Conservation (phyloP, 352 stramenopile species). For the Thalassiosira ordinaria region DNA sequence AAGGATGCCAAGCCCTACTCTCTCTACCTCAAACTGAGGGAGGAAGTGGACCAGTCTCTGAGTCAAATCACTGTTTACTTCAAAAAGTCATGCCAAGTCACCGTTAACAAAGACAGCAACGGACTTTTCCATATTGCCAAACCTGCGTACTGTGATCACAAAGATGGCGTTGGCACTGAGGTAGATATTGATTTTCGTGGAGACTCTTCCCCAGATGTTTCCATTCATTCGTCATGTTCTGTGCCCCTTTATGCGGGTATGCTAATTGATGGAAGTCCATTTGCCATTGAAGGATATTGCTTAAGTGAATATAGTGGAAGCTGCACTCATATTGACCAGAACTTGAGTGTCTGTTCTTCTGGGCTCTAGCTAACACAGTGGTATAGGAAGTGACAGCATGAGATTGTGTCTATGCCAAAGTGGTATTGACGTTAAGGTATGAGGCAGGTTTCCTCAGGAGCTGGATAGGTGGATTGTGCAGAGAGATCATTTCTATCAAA, state of each 20-base stretch:
- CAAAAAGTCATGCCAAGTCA: neutral
- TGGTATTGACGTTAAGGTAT: too few relatives aligned
- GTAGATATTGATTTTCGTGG: slow-evolving; percentile 27
- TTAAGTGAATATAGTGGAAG: slow-evolving; percentile 6
- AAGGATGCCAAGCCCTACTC: slow-evolving; percentile 5
- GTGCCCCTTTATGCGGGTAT: slow-evolving; percentile 11
- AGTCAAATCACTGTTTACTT: slow-evolving; percentile 14
- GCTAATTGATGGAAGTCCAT: slow-evolving; percentile 17
- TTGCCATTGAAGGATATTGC: slow-evolving; percentile 35
- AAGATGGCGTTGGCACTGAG: slow-evolving; percentile 3
- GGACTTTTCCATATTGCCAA: slow-evolving; percentile 17
- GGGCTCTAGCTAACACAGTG: too few relatives aligned
- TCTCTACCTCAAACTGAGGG: slow-evolving; percentile 14
- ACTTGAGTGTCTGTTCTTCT: neutral
- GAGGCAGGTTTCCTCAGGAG: too few relatives aligned
- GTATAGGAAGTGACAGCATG: too few relatives aligned
- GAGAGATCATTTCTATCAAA: too few relatives aligned
- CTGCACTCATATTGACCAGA: slow-evolving; percentile 15
- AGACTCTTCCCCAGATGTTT: slow-evolving; percentile 6
- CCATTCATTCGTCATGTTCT: slow-evolving; percentile 25
- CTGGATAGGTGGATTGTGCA: too few relatives aligned
- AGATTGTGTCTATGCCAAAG: too few relatives aligned
- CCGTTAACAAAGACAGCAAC: slow-evolving; percentile 3
- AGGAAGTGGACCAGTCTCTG: neutral
- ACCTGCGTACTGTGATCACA: neutral